phyloP scores from a whole-genome alignment of 2,329 filamentous ascomycete species.

The Aspergillus fructus region DNA sequence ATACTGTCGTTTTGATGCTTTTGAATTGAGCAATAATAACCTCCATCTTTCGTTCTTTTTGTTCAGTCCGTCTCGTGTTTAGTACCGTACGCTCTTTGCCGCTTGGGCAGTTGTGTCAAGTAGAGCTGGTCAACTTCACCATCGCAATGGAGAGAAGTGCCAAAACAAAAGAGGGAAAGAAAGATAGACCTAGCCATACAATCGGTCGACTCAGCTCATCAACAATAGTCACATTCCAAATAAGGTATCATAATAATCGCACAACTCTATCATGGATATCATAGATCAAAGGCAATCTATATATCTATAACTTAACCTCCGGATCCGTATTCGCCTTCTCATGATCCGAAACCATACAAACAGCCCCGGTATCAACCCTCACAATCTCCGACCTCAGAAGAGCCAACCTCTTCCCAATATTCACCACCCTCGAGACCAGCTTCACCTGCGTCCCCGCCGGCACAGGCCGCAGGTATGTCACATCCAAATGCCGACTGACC shows the following conservation, averaged over 20 bases:
- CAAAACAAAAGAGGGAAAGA: background rate
- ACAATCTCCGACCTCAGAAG: slow-evolving; percentile 57
- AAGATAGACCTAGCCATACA: background rate
- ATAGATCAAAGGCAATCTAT: too few relatives aligned
- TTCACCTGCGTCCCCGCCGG: slow-evolving; percentile 52
- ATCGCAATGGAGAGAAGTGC: background rate
- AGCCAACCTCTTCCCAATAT: slow-evolving; percentile 56
- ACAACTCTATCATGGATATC: too few relatives aligned
- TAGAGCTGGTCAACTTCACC: background rate
- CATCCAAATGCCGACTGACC: slow-evolving; percentile 64
- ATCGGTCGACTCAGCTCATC: background rate
- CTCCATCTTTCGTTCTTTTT: slow-evolving; percentile 20
- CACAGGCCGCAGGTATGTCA: slow-evolving; percentile 66
- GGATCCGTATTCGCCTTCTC: slow-evolving; percentile 63
- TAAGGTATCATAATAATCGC: background rate
- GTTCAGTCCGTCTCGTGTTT: slow-evolving; percentile 19
- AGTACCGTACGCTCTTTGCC: slow-evolving; percentile 10
- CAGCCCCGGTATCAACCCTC: slow-evolving; percentile 51
- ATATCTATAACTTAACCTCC: slow-evolving; percentile 18
- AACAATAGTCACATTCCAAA: background rate
- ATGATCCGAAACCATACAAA: slow-evolving; percentile 63
- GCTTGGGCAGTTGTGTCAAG: background rate
- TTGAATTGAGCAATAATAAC: slow-evolving; percentile 28
- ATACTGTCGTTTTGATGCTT: slow-evolving; percentile 29
- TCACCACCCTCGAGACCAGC: slow-evolving; percentile 59